Conservation (phyloP, 805 yeast species). For the Starmerella apicola region DNA sequence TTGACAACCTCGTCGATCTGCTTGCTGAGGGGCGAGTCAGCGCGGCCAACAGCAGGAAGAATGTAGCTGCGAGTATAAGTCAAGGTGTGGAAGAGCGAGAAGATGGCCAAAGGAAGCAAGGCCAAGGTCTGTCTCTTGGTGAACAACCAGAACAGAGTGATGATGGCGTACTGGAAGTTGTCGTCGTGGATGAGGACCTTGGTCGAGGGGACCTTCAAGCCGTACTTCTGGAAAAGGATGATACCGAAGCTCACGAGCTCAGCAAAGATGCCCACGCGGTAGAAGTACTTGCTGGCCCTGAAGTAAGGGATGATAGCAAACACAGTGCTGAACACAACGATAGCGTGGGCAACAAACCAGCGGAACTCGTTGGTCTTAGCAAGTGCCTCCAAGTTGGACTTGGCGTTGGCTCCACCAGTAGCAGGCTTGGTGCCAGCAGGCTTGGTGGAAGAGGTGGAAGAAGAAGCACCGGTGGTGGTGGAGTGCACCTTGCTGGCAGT, state of each 20-base stretch:
- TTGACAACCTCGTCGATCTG: slow-evolving; percentile 36
- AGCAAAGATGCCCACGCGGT: slow-evolving; percentile 49
- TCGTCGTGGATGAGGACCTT: slow-evolving; percentile 37
- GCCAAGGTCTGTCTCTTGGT: slow-evolving; percentile 52
- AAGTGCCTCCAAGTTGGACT: slow-evolving; percentile 13
- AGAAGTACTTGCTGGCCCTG: slow-evolving; percentile 32
- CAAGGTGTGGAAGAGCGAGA: slow-evolving; percentile 70
- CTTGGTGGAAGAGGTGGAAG: not conserved
- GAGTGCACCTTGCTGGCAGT: slow-evolving; percentile 2
- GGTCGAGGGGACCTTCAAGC: slow-evolving; percentile 18
- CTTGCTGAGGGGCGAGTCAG: slow-evolving; percentile 22
- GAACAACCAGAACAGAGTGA: slow-evolving; percentile 44
- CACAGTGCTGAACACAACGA: slow-evolving; percentile 16
- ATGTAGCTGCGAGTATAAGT: slow-evolving; percentile 54
- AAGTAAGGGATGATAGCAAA: slow-evolving; percentile 11
- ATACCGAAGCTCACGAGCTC: slow-evolving; percentile 65
- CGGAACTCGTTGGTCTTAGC: slow-evolving; percentile 22
- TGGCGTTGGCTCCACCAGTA: not conserved
- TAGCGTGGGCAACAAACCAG: slow-evolving; percentile 22
- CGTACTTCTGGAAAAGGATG: slow-evolving; percentile 50
- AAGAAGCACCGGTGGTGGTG: not conserved
- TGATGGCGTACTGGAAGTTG: slow-evolving; percentile 56
- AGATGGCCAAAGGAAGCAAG: slow-evolving; percentile 59
- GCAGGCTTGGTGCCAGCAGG: not conserved
- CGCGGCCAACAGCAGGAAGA: slow-evolving; percentile 46